Evolutionary conservation across 2,329 filamentous ascomycete genomes (phyloP), one percentile per base, ranked within the genome.

Genomic region (Penicillium sp.): DNA sequence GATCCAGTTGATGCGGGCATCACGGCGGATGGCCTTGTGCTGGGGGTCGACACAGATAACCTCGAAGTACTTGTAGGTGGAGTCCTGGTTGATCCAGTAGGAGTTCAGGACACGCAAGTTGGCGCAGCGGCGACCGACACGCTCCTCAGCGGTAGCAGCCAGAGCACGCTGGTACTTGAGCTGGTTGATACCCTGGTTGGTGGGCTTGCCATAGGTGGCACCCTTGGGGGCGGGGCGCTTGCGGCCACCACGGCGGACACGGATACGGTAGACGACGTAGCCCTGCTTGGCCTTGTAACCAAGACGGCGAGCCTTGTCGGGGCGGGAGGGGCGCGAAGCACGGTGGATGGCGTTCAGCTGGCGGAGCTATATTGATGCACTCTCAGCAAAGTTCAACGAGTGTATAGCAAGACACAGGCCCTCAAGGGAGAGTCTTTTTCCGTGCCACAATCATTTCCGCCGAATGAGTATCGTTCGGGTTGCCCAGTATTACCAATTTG

Each of bases 211-310:
- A 81, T 94, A 99, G 71, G 94, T 99, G 81, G 94, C 94, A 88
- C 94, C 94, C 92, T 96, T 96, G 75, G 89, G 87, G 63, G 87
- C 91, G 73, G 93, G 94, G 81, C 87, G 87, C 92, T 99, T 99
- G 87, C 94, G 92, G 76, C 94, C 94, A 89, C 94, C 94, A 81
- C 94, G 92, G 80, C 94, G 90, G 73, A 99, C 94, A 79, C 94
- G 94, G 77, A 95, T 87, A 79, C 94, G 94, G 89, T 99, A 99
- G 89, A 99, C 92, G 79, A 99, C 94, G 86, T 97, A 99, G 81
- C 94, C 94, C 86, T 99, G 94, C 91, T 99, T 99, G 86, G 95
- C 94, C 91, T 99, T 99, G 91, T 99, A 99, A 75, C 94, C 94
- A 72, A 99, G 91, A 81, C 95, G 94, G 83, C 94, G 94, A 78